phyloP scores from a whole-genome alignment of 257 asterid species.

The Leonotis leonurus region DNA sequence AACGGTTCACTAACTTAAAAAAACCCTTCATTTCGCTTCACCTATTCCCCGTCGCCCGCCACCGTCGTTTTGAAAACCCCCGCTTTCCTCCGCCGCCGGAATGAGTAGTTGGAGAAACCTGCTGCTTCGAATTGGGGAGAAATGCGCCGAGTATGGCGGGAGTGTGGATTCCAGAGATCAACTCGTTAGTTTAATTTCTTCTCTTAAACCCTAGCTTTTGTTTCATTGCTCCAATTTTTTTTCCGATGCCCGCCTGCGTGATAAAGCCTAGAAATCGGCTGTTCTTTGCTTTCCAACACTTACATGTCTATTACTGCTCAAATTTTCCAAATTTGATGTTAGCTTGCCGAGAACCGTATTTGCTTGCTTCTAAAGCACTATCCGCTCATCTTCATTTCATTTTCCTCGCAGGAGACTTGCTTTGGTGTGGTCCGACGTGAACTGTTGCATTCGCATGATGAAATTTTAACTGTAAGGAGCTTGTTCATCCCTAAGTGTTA shows the following conservation, averaged over 20 bases:
- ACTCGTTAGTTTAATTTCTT: conserved; percentile 38
- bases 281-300: background rate
- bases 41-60: conserved; percentile 13
- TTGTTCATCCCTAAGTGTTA: background rate
- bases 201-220: conserved; percentile 32
- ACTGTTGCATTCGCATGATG: conserved; percentile 53
- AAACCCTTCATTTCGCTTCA: conserved; percentile 21
- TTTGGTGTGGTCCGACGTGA: conserved; percentile 83
- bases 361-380: background rate
- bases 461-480: conserved; percentile 47
- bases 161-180: conserved; percentile 78
- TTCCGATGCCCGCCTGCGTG: background rate
- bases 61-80: background rate
- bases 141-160: conserved; percentile 81
- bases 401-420: conserved; percentile 71
- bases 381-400: background rate
- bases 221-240: background rate
- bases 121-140: conserved; percentile 89
- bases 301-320: background rate
- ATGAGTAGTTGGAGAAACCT: conserved; percentile 83
- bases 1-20: conserved; percentile 12
- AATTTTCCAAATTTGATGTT: background rate
- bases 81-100: conserved; percentile 19
- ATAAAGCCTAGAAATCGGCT: background rate
- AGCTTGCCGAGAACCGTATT: background rate